Base-by-base conservation (phyloP, 352 stramenopile genomes). In the Globisporangium lucens region DNA sequence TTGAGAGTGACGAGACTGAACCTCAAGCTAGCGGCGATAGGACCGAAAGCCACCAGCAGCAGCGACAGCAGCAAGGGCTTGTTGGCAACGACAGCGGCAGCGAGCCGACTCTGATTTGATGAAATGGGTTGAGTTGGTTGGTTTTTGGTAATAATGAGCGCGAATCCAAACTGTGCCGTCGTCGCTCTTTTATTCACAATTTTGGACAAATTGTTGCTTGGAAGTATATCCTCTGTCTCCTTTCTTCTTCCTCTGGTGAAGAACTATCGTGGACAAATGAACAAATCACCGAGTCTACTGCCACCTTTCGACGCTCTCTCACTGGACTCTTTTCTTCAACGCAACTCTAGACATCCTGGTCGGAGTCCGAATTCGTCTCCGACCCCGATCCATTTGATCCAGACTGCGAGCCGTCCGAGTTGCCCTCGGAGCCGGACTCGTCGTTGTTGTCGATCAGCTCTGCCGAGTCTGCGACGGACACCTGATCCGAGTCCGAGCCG, bases 391-490 rank as follows among this genome's bases (percentile, higher is more conserved):
- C 74, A 17, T 79, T 78, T n/a, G 82, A 89, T 20, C 80, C 82
- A 3, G 86, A 93, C 9, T 78, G 74, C 1, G 82, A 91, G 49
- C 75, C 76, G 52, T 86, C 83, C n/a, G 73, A 79, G 46, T 69
- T 75, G 52, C 69, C 79, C 33, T 87, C 80, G 1, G 71, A 78
- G 17, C 77, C 82, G 13, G 81, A 90, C 55, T 83, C 85, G 72
- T 96, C 89, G 68, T 94, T 83, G 60, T 95, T 93, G 73, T 90
- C 87, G 63, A 93, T 93, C 30, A 93, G 75, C 62, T 94, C 85
- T 0, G 76, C 83, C 56, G 87, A 95, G 69, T 95, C 87, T 43
- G 87, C 87, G 66, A 95, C 69, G 4, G 87, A 95, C 5, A 95
- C 85, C 41, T 95, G 80, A 38, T 94, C 87, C 71, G 83, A 92